Evolutionary conservation across 1,139 yeast species (phyloP), one percentile per base, ranked within the genome.

Genomic region (Magnusiomyces tetraspermus): DNA sequence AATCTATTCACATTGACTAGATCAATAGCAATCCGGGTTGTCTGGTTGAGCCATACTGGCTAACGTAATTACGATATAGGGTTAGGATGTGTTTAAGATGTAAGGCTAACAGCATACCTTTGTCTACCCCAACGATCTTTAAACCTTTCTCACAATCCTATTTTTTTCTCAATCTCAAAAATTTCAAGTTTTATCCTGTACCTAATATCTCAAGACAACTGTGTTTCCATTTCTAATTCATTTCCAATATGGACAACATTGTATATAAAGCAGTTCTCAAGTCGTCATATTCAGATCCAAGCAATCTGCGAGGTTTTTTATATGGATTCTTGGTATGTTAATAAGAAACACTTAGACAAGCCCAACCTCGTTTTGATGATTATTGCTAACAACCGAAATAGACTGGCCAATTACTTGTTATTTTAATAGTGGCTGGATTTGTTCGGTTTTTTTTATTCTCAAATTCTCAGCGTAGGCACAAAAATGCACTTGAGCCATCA

Each of bases 381-480:
- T 11, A 2, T 17, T 11, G 4, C 6, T 6, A 30, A 13, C 48
- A 44, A 63, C 70, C 11, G 11, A 8, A 28, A 6, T 28, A 28
- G 33, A 28, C 33, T 5, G 98, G 98, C 1, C 97, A 90, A 68
- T 64, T 87, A 44, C 83, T 92, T 60, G 95, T 90, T 11, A 77
- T 90, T 26, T 62, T 88, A 0, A 77, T 88, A 15, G 71, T 88
- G 41, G 77, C 81, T 3, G 76, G 87, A 43, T 86, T 89, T 64
- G 80, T 90, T 55, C 82, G 86, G 66, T 90, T 88, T 68, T 92
- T 92, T 63, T 83, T 92, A 1, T 92, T 92, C 67, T 86, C 95
- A 38, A 97, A 88, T 56, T 78, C 73, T 51, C 75, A 61, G 59
- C 76, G 41, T 5, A 48, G 53, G 10, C 46, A 45, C n/a, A 42